Base-by-base conservation (phyloP, 2,329 filamentous ascomycete species). In the Phialophora expanda region DNA sequence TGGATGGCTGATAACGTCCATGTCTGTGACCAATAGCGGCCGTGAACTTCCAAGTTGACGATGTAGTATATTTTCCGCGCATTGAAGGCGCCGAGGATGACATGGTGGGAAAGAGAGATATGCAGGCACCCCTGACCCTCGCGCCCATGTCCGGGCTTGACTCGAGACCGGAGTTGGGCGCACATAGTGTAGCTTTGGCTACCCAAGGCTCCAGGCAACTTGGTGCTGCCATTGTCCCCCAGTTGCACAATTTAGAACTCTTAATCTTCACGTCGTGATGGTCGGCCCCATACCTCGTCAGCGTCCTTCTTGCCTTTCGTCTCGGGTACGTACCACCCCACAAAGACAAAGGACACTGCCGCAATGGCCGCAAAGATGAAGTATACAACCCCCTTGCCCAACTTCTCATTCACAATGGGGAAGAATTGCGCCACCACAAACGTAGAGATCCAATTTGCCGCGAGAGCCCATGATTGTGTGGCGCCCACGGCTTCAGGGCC, bases 381-480 rank as follows among this genome's bases (percentile, higher is more conserved):
- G 75, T 96, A 99, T 0, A 95, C 90, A 81, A 89, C 90, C 1
- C 94, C 94, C 3, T 89, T 86, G 0, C 89, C 90, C 60, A 97
- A 79, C 3, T 85, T 86, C 54, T 87, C 86, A 75, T 96, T 96
- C 67, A 96, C 78, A 24, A 97, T 85, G 0, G 95, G 94, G 82
- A 99, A 97, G 79, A 97, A 96, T 73, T 97, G 93, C 0, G 94
- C 93, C 1, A 99, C 93, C 20, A 96, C 73, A 75, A 97, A 98
- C 0, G 94, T 98, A 0, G 93, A 90, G 38, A 92, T 84, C 83
- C 96, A 98, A 77, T 95, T 98, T 8, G 92, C 90, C 0, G 88
- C 92, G 79, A 98, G 79, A 0, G 90, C 91, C 86, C 93, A 96
- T 65, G 90, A 93, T 77, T 99, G 95, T 0, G 92, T 90, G 0